Percentiles rank a stretch among this genome's conserved stretches.
phyloP scores from a whole-genome alignment of 208 protist genomes.

The Novymonas esmeraldas region DNA sequence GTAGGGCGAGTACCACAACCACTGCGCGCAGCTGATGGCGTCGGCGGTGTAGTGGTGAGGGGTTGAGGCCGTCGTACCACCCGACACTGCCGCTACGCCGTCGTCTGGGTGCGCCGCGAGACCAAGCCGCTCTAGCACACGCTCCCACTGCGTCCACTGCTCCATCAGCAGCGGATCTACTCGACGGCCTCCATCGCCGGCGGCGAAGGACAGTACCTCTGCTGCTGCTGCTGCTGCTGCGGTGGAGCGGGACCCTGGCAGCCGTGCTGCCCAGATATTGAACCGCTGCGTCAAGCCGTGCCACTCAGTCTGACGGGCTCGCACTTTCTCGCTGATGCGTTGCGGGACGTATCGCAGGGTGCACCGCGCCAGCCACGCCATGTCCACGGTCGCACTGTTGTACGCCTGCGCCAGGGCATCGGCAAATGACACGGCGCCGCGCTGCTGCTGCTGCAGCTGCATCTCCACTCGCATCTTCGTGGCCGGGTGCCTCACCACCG shows the following conservation, averaged over 20 bases:
- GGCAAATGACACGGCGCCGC: slow-evolving; percentile 3
- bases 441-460: slow-evolving; percentile 29
- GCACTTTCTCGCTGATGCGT: slow-evolving; percentile 69
- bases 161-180: slow-evolving; percentile 41
- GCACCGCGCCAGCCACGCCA: slow-evolving; percentile 50
- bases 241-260: slow-evolving; percentile 1
- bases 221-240: background rate
- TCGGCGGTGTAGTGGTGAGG: slow-evolving; percentile 8
- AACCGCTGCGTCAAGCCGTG: slow-evolving; percentile 24
- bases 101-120: slow-evolving; percentile 6
- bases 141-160: slow-evolving; percentile 44
- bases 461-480: slow-evolving; percentile 29
- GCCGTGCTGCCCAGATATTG: slow-evolving; percentile 27
- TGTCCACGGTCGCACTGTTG: slow-evolving; percentile 77
- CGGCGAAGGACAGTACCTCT: too few relatives aligned
- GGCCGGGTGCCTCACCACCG: slow-evolving; percentile 25
- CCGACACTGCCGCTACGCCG: background rate
- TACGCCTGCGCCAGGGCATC: slow-evolving; percentile 19
- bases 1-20: slow-evolving; percentile 63
- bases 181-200: slow-evolving; percentile 3
- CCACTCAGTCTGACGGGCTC: slow-evolving; percentile 17
- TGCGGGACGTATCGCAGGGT: slow-evolving; percentile 48
- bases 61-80: too few relatives aligned
- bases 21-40: slow-evolving; percentile 36
- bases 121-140: slow-evolving; percentile 32